These are phyloP conservation scores for Avena insularis DNA, from an alignment of 176 grass and related monocot genomes.

Conservation along the genomic window DNA sequence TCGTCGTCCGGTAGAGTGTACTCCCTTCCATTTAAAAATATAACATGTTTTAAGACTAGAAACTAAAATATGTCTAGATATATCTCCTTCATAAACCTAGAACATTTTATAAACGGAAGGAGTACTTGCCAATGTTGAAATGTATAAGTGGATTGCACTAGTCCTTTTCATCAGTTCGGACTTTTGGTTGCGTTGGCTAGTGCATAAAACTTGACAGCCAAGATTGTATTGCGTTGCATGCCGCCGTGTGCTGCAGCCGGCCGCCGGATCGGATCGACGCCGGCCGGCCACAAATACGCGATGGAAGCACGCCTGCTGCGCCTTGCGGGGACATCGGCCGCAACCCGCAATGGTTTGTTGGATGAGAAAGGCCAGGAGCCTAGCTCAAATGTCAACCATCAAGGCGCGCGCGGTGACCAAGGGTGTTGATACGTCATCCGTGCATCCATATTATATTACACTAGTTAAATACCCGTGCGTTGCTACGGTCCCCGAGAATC, in stretches of 20 bases:
- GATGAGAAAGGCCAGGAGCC: no score
- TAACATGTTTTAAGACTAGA: no score
- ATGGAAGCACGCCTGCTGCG: background rate
- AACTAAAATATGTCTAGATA: no score
- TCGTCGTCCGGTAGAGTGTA: background rate
- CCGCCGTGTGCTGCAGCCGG: background rate
- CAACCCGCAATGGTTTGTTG: background rate
- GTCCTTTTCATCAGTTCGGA: no score
- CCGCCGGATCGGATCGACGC: background rate
- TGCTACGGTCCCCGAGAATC: no score
- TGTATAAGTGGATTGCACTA: no score
- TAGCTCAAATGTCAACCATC: background rate
- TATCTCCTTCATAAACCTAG: no score
- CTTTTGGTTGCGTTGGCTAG: no score
- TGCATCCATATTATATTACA: background rate
- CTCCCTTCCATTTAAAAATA: no score
- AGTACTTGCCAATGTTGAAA: no score
- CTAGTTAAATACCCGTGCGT: no score
- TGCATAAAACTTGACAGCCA: background rate
- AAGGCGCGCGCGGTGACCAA: background rate
- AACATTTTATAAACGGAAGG: no score
- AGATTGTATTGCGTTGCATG: background rate
- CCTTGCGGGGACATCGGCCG: background rate
- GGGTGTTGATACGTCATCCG: background rate
- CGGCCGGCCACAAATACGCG: background rate